phyloP scores from a whole-genome alignment of 192 early-diverging fungal genomes.

The Backusella circina region DNA sequence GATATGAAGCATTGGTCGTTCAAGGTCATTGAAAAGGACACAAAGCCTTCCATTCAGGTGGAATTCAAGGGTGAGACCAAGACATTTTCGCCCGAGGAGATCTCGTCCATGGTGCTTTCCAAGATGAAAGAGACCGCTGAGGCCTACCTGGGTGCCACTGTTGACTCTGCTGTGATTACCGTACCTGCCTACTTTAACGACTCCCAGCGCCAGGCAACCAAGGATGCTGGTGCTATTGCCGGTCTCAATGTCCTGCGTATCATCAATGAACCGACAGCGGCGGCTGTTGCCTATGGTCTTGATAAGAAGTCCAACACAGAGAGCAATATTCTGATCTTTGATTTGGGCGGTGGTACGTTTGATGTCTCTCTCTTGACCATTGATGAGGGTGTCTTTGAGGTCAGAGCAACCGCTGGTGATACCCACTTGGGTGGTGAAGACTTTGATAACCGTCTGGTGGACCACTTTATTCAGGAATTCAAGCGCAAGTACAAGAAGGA shows the following conservation, averaged over 20 bases:
- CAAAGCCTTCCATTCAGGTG: slow-evolving; percentile 87
- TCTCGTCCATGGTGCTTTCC: slow-evolving; percentile 87
- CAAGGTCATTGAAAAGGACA: slow-evolving; percentile 80
- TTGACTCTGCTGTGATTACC: slow-evolving; percentile 91
- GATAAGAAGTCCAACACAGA: slow-evolving; percentile 89
- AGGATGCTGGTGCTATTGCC: slow-evolving; percentile 87
- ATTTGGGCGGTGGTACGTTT: slow-evolving; percentile 96
- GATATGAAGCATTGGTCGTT: slow-evolving; percentile 99
- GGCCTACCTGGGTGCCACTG: slow-evolving; percentile 71
- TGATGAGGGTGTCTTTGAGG: slow-evolving; percentile 96
- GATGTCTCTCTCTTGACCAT: slow-evolving; percentile 97
- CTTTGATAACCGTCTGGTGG: slow-evolving; percentile 97
- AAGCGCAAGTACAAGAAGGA: slow-evolving; percentile 99
- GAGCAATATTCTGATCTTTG: slow-evolving; percentile 94
- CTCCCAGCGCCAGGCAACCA: slow-evolving; percentile 91
- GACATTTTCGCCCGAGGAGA: slow-evolving; percentile 94
- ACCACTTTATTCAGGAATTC: slow-evolving; percentile 93
- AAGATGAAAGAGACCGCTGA: slow-evolving; percentile 99
- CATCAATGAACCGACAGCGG: slow-evolving; percentile 94
- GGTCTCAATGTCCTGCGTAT: slow-evolving; percentile 86
- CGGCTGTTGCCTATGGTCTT: slow-evolving; percentile 85
- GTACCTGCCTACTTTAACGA: slow-evolving; percentile 99
- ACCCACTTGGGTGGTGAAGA: slow-evolving; percentile 98
- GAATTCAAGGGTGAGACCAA: slow-evolving; percentile 96
- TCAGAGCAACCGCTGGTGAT: slow-evolving; percentile 97